Conservation (phyloP, 1,284 basidiomycete genomes). For the Coniophora puteana region DNA sequence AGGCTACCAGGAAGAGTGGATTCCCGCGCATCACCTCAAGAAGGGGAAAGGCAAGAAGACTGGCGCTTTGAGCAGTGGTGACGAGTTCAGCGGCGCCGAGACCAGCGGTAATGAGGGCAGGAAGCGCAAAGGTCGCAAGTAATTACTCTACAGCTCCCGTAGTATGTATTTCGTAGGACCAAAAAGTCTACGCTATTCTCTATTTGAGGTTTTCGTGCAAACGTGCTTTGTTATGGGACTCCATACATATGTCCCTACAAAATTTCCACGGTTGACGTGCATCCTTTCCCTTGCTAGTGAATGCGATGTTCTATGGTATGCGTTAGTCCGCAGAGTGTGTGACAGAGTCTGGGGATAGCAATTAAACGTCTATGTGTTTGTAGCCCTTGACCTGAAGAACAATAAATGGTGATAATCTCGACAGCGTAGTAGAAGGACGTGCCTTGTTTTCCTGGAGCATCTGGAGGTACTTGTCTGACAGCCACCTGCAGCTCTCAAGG, state of each 20-base stretch:
- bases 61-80: slow-evolving; percentile 53
- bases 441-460: slow-evolving; percentile 88
- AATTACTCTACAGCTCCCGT: too few relatives aligned
- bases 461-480: slow-evolving; percentile 81
- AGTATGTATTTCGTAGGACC: too few relatives aligned
- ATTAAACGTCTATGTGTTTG: slow-evolving; percentile 41
- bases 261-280: too few relatives aligned
- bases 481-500: slow-evolving; percentile 84
- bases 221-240: too few relatives aligned
- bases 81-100: slow-evolving; percentile 63
- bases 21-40: slow-evolving; percentile 82
- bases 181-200: too few relatives aligned
- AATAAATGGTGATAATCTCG: neutral
- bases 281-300: too few relatives aligned
- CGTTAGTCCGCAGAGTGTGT: too few relatives aligned
- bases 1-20: slow-evolving; percentile 90
- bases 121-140: slow-evolving; percentile 60
- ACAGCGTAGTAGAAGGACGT: slow-evolving; percentile 29
- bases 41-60: slow-evolving; percentile 55
- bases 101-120: slow-evolving; percentile 54
- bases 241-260: too few relatives aligned
- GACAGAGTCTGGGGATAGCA: slow-evolving; percentile 7
- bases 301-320: too few relatives aligned
- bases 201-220: too few relatives aligned
- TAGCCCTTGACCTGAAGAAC: slow-evolving; percentile 49